Evolutionary conservation across 148 eudicot genomes (phyloP), one percentile per base, ranked within the genome.

Genomic region (Rheum nobile): DNA sequence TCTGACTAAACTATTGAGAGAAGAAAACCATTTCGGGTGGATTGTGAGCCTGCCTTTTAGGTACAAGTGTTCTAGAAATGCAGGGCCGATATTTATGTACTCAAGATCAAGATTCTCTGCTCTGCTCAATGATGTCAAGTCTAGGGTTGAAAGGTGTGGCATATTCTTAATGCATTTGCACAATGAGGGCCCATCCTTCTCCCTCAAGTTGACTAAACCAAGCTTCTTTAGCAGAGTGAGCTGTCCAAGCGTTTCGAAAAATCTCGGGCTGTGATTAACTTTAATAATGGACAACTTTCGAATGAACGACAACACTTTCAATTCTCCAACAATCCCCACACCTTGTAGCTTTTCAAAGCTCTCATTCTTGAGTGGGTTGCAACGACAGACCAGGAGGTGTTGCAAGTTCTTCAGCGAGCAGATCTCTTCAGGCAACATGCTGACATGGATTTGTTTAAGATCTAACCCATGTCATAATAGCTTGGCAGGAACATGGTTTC

Each of bases 391-490:
- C 14, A 79, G 34, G 8, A 79, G 78, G 24, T 79, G 26, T 6
- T 39, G 46, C 34, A 75, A 72, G 6, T 52, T 43, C 1, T 31
- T 9, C 12, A 76, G 68, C n/a, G n/a, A 38, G 4, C 21, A 37
- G 16, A 76, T 65, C 46, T 47, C 68, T 39, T 11, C 37, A 3
- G 79, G 82, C n/a, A 75, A 75, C 16, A 32, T 21, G 31, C 28
- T 70, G 31, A 79, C 63, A 0, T 10, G 44, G 17, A 79, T 34
- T 32, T 57, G 42, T 42, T 80, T 80, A 32, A 79, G 72, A 76
- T 80, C 82, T 28, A 80, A 0, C 77, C 71, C 0, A 82, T 71
- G 63, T 78, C 77, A 16, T n/a, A 50, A 37, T 82, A 82, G n/a
- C 77, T 74, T 0, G 76, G 44, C 8, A 73, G 34, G 28, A 83